A percentile compares a stretch with the other conserved stretches of the same genome.
Evolutionary conservation across 805 yeast genomes (phyloP).

Genomic region (Yarrowia yakushimensis): DNA sequence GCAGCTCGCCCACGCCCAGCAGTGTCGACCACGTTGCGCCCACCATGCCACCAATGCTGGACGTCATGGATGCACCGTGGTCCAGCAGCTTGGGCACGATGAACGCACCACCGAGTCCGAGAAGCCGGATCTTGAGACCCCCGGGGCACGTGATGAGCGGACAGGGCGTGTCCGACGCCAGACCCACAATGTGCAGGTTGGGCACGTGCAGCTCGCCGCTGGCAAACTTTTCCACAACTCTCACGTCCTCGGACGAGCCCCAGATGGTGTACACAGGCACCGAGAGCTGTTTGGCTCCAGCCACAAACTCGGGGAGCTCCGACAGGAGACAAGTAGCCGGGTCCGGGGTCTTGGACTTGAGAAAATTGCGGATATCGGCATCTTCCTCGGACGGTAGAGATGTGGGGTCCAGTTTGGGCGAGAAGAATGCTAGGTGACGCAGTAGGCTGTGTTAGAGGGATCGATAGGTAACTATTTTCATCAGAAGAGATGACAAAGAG

Average conservation of each 20-base stretch:
- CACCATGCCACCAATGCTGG: slow-evolving; percentile 53
- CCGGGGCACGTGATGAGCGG: slow-evolving; percentile 45
- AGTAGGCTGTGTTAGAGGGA: slow-evolving; percentile 33
- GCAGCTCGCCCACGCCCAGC: slow-evolving; percentile 64
- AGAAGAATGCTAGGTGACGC: slow-evolving; percentile 64
- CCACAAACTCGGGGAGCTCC: slow-evolving; percentile 49
- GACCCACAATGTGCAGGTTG: slow-evolving; percentile 62
- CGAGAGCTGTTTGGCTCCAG: slow-evolving; percentile 43
- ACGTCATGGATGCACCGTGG: slow-evolving; percentile 49
- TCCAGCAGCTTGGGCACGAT: slow-evolving; percentile 66
- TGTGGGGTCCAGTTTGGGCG: slow-evolving; percentile 52
- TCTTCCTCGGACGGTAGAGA: slow-evolving; percentile 51
- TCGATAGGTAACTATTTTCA: too few relatives aligned
- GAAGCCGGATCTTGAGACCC: slow-evolving; percentile 49
- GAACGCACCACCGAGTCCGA: slow-evolving; percentile 72
- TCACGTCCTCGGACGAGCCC: slow-evolving; percentile 72
- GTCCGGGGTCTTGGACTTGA: slow-evolving; percentile 43
- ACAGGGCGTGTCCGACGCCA: slow-evolving; percentile 42
- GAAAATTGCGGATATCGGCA: slow-evolving; percentile 44
- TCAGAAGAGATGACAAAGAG: too few relatives aligned
- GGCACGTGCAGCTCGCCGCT: slow-evolving; percentile 51
- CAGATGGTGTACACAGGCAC: slow-evolving; percentile 75
- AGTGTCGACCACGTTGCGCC: slow-evolving; percentile 75
- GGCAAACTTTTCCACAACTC: slow-evolving; percentile 60
- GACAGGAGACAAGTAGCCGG: slow-evolving; percentile 39